These are phyloP conservation scores for Passiflora organensis DNA, from an alignment of 345 rosid species.

Conservation along the genomic window DNA sequence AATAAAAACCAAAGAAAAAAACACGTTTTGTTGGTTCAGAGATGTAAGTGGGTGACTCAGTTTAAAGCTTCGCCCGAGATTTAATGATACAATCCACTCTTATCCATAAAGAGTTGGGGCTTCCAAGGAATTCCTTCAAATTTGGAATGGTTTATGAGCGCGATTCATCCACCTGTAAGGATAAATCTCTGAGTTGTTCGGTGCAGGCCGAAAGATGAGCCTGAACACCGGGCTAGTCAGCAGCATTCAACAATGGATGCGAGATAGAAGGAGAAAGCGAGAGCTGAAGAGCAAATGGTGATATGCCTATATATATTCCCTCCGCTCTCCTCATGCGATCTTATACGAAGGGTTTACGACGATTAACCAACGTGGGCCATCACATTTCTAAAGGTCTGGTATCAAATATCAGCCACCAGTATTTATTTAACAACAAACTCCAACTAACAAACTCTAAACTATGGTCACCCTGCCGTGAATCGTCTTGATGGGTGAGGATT, in stretches of 20 bases:
- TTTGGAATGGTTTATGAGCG: slow-evolving; percentile 30
- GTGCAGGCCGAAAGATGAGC: slow-evolving; percentile 47
- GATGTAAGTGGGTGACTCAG: slow-evolving; percentile 15
- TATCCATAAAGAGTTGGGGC: slow-evolving; percentile 18
- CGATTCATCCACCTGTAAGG: slow-evolving; percentile 58
- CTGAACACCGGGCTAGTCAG: slow-evolving; percentile 41
- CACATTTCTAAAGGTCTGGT: background rate
- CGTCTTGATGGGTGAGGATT: no score
- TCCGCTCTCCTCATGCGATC: slow-evolving; percentile 20
- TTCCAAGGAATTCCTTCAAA: slow-evolving; percentile 14
- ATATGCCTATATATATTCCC: slow-evolving; percentile 39
- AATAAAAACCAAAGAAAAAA: no score
- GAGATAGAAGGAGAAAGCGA: slow-evolving; percentile 13
- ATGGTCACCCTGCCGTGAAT: no score
- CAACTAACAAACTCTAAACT: no score
- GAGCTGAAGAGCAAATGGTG: slow-evolving; percentile 27
- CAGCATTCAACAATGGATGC: slow-evolving; percentile 39
- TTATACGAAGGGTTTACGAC: slow-evolving; percentile 3
- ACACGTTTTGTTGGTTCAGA: slow-evolving; percentile 15
- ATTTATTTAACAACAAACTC: no score
- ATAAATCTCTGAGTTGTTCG: no score
- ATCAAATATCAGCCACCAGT: no score
- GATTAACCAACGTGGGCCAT: slow-evolving; percentile 15
- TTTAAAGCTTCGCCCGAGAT: slow-evolving; percentile 26
- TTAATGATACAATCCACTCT: slow-evolving; percentile 14